Base-by-base conservation (phyloP, 148 eudicot genomes). In the Drosera capensis region DNA sequence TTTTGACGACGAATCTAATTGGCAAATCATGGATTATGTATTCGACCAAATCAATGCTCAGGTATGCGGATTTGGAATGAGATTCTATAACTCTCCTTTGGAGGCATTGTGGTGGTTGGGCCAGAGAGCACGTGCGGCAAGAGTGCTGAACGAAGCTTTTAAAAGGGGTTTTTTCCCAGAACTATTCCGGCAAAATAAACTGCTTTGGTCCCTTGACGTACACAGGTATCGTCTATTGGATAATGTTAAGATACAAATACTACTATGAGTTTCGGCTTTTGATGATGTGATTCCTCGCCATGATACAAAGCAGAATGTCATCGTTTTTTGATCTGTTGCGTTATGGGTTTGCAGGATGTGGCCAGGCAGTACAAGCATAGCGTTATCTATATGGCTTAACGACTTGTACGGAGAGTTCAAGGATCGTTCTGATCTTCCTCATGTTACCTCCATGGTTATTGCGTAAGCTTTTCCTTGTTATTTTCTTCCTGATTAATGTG, bases 101-200 rank as follows among this genome's bases (percentile, higher is more conserved):
- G 97, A 88, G 58, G 86, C 94, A 45, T 80, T 88, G 50, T 88
- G 97, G 97, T 84, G 79, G 72, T 55, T 88, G 38, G 97, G 92
- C 46, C 97, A 88, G 60, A 84, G 71, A 64, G 82, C 62, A 58
- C 70, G 97, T 65, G 97, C 87, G 48, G 80, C 84, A 54, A 75
- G 84, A 66, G 94, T 88, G 26, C 78, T 88, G 39, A 68, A 67
- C 48, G 97, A 88, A 70, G 97, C 97, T 50, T 77, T 74, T 39
- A 78, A 84, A 45, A 68, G 94, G 58, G 97, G 97, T 16, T 68
- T 88, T 23, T 88, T 66, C 58, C 97, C 97, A 23, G 97, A 88
- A 71, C 47, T 88, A 47, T 84, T 57, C 44, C 92, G 94, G 35
- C 57, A 42, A 22, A 83, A 70, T 69, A 80, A 74, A 62, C 73